Base-by-base conservation (phyloP, 2,329 filamentous ascomycete genomes). In the Pyrenophora seminiperda region DNA sequence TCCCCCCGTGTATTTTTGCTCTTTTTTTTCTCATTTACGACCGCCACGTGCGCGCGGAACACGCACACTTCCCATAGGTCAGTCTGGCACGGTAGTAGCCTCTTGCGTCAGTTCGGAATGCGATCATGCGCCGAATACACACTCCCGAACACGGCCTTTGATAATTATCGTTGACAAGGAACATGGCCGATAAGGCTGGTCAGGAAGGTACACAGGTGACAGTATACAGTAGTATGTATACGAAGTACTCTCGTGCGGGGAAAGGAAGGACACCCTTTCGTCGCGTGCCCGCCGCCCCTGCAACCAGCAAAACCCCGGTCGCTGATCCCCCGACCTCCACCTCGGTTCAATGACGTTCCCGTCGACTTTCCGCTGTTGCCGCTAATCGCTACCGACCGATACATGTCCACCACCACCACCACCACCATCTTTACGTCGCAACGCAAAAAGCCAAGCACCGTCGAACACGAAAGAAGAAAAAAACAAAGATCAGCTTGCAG, bases 321-420 rank as follows among this genome's bases (percentile, higher is more conserved):
- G 36, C 27, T 29, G 30, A 42, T 38, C 41, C 29, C 33, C 33
- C 30, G 34, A 22, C 20, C 40, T 30, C 41, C 41, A 37, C 27
- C 22, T 32, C 31, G 47, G 30, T 33, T 22, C 37, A 22, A 50
- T 50, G 47, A 50, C 47, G 41, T 29, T 20, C 34, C 34, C 13
- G 9, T 32, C 7, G 11, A 27, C 15, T 9, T 29, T 24, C 34
- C 22, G 19, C 14, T 17, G 33, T 22, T 20, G 29, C 31, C 20
- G 33, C n/a, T 24, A n/a, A n/a, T n/a, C n/a, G n/a, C n/a, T n/a
- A n/a, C n/a, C n/a, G n/a, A n/a, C n/a, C n/a, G n/a, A n/a, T n/a
- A n/a, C n/a, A n/a, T n/a, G n/a, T n/a, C n/a, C n/a, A 19, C 34
- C 3, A 27, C 5, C 2, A 29, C 37, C 7, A 34, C 11, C 7